Evolutionary conservation across 140 eudicot genomes (phyloP).

Genomic region (Erigeron philadelphicus): DNA sequence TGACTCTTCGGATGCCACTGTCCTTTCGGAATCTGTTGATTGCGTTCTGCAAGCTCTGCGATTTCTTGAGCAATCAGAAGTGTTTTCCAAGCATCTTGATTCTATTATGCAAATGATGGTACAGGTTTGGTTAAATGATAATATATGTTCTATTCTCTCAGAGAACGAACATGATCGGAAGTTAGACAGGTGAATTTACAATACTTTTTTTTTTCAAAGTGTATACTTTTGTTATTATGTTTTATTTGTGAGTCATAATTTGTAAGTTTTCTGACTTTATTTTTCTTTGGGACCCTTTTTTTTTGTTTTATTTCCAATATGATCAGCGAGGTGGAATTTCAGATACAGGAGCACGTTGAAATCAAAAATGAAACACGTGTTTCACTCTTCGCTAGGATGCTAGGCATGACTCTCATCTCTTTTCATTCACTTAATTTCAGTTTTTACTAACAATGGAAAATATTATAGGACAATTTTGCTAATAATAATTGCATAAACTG

Average conservation of each 20-base stretch:
- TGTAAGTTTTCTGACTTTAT: slow-evolving; percentile 39
- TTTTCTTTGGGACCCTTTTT: neutral
- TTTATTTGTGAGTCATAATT: neutral
- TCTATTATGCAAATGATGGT: slow-evolving; percentile 51
- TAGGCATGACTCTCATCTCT: slow-evolving; percentile 6
- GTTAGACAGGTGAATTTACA: slow-evolving; percentile 16
- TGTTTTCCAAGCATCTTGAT: slow-evolving; percentile 52
- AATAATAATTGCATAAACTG: neutral
- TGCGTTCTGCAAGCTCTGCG: slow-evolving; percentile 42
- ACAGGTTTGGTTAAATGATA: slow-evolving; percentile 37
- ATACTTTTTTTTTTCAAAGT: neutral
- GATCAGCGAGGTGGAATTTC: slow-evolving; percentile 3
- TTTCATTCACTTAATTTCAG: neutral
- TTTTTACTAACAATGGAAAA: neutral
- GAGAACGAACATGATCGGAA: slow-evolving; percentile 34
- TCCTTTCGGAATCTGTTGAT: slow-evolving; percentile 16
- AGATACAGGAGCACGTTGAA: neutral
- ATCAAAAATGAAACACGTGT: neutral
- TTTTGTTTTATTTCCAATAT: neutral
- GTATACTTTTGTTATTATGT: neutral
- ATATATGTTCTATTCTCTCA: slow-evolving; percentile 37
- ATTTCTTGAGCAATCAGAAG: slow-evolving; percentile 58
- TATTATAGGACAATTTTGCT: neutral
- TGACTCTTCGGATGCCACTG: slow-evolving; percentile 21
- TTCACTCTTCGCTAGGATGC: slow-evolving; percentile 9